Conservation (phyloP, 164 flowering plant species). For the Platanus orientalis region DNA sequence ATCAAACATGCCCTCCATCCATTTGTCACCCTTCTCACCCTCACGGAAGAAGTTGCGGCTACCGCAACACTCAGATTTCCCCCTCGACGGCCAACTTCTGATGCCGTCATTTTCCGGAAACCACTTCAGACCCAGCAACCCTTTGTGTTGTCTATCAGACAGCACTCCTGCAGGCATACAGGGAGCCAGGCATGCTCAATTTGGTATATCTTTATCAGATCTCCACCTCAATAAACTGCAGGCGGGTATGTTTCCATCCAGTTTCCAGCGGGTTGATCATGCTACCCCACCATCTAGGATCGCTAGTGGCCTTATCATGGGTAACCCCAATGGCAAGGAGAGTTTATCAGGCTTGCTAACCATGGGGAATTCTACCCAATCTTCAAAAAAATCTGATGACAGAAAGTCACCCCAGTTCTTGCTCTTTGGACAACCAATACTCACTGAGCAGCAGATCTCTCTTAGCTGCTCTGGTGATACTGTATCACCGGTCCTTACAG, state of each 20-base stretch:
- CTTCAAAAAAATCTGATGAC: constrained; percentile 27
- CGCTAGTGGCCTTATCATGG: constrained; percentile 15
- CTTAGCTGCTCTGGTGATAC: constrained; percentile 38
- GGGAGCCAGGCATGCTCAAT: constrained; percentile 99
- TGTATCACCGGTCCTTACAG: constrained; percentile 30
- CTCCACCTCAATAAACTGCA: constrained; percentile 46
- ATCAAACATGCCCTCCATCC: constrained; percentile 55
- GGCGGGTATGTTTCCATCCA: constrained; percentile 32
- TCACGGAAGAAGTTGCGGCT: constrained; percentile 64
- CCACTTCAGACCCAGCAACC: constrained; percentile 46
- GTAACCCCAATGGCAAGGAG: constrained; percentile 26
- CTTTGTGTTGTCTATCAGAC: constrained; percentile 41
- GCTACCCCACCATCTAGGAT: constrained; percentile 23
- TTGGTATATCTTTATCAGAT: constrained; percentile 46
- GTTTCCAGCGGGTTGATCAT: constrained; percentile 32
- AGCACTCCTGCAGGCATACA: constrained; percentile 81
- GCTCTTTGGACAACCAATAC: constrained; percentile 68
- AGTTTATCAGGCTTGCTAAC: constrained; percentile 46
- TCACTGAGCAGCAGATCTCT: constrained; percentile 56
- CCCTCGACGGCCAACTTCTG: constrained; percentile 41
- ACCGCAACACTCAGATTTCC: constrained; percentile 51
- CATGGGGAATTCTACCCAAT: constrained; percentile 30
- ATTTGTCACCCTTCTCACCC: constrained; percentile 58
- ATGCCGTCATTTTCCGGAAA: constrained; percentile 41
- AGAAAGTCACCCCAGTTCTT: constrained; percentile 39